Evolutionary conservation across 2,329 filamentous ascomycete genomes (phyloP).

Genomic region (Pezicula radicicola): DNA sequence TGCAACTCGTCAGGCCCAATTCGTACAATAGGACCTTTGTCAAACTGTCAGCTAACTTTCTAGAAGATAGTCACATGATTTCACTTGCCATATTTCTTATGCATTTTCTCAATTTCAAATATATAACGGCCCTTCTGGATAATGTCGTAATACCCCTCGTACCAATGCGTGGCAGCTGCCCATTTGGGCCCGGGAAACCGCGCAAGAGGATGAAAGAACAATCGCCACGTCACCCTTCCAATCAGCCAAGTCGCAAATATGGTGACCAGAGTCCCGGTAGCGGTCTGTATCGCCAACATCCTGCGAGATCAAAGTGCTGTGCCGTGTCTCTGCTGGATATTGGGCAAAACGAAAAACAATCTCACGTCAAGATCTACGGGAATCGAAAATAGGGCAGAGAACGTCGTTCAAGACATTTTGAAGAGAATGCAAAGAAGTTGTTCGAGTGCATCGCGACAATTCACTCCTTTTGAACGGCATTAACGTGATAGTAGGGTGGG

Average conservation of each 20-base stretch:
- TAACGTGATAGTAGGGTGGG: no score
- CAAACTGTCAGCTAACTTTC: not conserved
- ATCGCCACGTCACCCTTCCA: conserved; percentile 6
- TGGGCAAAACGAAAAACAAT: no score
- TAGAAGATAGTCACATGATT: not conserved
- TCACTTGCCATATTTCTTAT: conserved; percentile 12
- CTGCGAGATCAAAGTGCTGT: no score
- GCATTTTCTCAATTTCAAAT: conserved; percentile 8
- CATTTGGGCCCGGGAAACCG: conserved; percentile 14
- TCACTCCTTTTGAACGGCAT: no score
- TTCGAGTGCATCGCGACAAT: no score
- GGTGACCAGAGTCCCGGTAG: not conserved
- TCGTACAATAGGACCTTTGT: conserved; percentile 21
- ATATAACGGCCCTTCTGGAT: conserved; percentile 5
- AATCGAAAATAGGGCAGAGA: no score
- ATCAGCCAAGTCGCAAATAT: not conserved
- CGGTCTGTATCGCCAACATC: not conserved
- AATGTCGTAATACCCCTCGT: conserved; percentile 11
- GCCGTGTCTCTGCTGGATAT: no score
- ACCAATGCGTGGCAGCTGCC: conserved; percentile 10
- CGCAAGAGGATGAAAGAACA: conserved; percentile 12
- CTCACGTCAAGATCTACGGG: no score
- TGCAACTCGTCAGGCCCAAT: conserved; percentile 26
- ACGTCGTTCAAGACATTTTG: no score
- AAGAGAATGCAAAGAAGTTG: no score